Percentiles rank a stretch among this genome's conserved stretches.
Conservation (phyloP, 2,329 filamentous ascomycete species). For the Grosmannia penicillata region DNA sequence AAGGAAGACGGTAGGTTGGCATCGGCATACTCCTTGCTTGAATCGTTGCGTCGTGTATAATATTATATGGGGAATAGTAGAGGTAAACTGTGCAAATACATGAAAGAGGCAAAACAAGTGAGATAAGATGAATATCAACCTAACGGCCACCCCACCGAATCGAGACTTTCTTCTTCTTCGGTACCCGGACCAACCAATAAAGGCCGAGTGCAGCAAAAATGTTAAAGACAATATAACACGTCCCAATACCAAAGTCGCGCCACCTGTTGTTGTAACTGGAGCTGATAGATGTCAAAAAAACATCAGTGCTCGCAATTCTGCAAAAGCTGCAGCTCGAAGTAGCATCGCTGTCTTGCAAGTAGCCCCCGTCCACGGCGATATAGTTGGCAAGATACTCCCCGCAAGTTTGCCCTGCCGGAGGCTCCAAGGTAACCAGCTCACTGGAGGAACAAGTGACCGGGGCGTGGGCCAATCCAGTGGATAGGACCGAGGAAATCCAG, state of each 20-base stretch:
- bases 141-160: too few species aligned
- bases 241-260: constrained; percentile 50
- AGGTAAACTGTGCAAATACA: too few species aligned
- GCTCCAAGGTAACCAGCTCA: constrained; percentile 53
- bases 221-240: constrained; percentile 36
- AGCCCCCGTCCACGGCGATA: constrained; percentile 32
- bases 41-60: too few species aligned
- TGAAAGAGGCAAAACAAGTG: too few species aligned
- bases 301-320: constrained; percentile 33
- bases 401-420: constrained; percentile 42
- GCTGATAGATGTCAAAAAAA: constrained; percentile 30
- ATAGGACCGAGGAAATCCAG: constrained; percentile 58
- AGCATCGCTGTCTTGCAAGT: constrained; percentile 31
- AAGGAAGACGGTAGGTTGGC: too few species aligned
- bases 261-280: constrained; percentile 43
- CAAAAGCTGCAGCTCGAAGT: constrained; percentile 41
- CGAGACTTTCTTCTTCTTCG: too few species aligned
- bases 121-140: too few species aligned
- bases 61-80: too few species aligned
- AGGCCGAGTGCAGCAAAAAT: constrained; percentile 25
- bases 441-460: constrained; percentile 49
- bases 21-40: too few species aligned
- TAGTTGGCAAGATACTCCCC: constrained; percentile 38
- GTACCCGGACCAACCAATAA: too few species aligned
- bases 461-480: constrained; percentile 52